Evolutionary conservation across 805 yeast genomes (phyloP), one percentile per base, ranked within the genome.

Genomic region (Blastobotrys peoriensis): DNA sequence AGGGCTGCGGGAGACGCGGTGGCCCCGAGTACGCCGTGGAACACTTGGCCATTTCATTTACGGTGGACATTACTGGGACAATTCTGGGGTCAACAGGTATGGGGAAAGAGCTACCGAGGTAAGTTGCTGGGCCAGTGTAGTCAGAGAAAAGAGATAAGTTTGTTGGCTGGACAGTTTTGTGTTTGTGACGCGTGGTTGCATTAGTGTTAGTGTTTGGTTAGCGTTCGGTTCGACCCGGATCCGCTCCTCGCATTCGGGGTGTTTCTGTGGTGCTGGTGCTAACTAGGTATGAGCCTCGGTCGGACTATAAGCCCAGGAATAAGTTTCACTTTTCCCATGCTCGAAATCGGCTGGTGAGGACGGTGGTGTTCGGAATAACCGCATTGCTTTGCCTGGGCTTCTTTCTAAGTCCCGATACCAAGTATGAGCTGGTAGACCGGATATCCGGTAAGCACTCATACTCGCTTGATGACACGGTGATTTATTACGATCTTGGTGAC

Each of bases 401-500:
- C 16, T 41, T 40, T 20, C 33, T 22, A 10, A 30, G 34, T 19
- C 35, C 33, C 25, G 44, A 19, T 33, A 27, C 34, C 17, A 27
- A 36, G 25, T 36, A 30, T 2, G 28, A 15, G 21, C 27, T 41
- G 34, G 10, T 41, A 8, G 41, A 41, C 9, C 27, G 35, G 5
- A 34, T 41, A 9, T 23, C 27, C 27, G 44, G 42, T 6, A 27
- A 36, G 41, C 27, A 41, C 35, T 33, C 23, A 25, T 41, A 41
- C 21, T 40, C 37, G 27, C 20, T 40, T 4, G 44, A 41, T 3
- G 39, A 3, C 30, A 42, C 43, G 38, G 85, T 83, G 13, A 79
- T 75, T 50, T 83, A 71, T 58, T 86, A 80, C 58, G 96, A 88
- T 62, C 67, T 89, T 54, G 69, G 68, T 9, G 73, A 82, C 47